Conservation (phyloP, 2,329 filamentous ascomycete genomes). For the Mycosphaerelloides madeirae region DNA sequence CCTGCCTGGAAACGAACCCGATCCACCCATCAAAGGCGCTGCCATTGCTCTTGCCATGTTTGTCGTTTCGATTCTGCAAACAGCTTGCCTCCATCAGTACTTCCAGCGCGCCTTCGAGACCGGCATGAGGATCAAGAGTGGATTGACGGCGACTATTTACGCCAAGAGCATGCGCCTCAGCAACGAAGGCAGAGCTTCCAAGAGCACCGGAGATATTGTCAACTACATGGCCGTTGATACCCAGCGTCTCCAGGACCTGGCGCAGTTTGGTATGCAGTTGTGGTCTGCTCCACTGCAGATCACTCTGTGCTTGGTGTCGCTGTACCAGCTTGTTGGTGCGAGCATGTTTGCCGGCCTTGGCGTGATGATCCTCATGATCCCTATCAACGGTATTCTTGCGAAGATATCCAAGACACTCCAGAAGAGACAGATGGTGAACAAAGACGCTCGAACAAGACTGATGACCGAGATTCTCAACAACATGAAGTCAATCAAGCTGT, state of each 20-base stretch:
- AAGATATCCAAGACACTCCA: conserved; percentile 90
- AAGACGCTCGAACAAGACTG: conserved; percentile 83
- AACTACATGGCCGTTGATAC: conserved; percentile 99
- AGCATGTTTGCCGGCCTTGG: conserved; percentile 94
- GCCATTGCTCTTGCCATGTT: conserved; percentile 94
- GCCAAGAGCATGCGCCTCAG: conserved; percentile 84
- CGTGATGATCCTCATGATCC: conserved; percentile 97
- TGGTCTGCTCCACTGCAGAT: conserved; percentile 99
- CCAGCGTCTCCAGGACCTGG: conserved; percentile 87
- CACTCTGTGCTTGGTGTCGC: conserved; percentile 85
- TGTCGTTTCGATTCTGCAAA: conserved; percentile 76
- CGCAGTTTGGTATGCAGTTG: conserved; percentile 89
- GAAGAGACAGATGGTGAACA: conserved; percentile 98
- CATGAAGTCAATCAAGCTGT: conserved; percentile 98
- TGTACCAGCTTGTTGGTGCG: conserved; percentile 90
- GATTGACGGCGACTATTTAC: conserved; percentile 86
- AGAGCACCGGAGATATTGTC: conserved; percentile 95
- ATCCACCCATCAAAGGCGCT: conserved; percentile 78
- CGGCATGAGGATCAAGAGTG: conserved; percentile 93
- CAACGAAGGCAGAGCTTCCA: conserved; percentile 82
- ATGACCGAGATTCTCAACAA: conserved; percentile 99
- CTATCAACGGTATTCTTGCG: conserved; percentile 87
- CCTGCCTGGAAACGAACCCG: conserved; percentile 50
- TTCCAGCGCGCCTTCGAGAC: conserved; percentile 93
- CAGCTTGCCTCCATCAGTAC: conserved; percentile 89